Conservation (phyloP, 2,329 filamentous ascomycete genomes). For the Beauveria asiatica region DNA sequence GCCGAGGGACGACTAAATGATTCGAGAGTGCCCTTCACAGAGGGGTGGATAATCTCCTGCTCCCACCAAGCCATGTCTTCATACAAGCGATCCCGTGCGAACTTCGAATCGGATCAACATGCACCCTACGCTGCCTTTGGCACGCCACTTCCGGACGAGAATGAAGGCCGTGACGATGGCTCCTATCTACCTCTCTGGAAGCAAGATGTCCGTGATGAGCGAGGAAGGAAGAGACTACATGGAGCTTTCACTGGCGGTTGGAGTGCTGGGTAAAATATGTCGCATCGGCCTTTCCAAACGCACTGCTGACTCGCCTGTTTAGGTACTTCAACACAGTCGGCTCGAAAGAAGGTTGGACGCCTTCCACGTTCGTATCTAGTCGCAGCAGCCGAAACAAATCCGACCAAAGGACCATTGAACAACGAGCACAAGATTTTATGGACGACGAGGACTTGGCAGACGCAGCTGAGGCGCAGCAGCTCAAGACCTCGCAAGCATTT, state of each 20-base stretch:
- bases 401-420: conserved; percentile 35
- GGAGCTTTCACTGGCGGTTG: conserved; percentile 95
- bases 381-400: conserved; percentile 69
- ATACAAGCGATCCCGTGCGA: conserved; percentile 68
- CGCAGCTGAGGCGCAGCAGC: conserved; percentile 64
- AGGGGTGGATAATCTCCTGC: neutral
- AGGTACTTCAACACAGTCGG: conserved; percentile 98
- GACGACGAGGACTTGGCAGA: conserved; percentile 92
- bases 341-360: conserved; percentile 96
- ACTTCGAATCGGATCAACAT: conserved; percentile 68
- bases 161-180: conserved; percentile 75
- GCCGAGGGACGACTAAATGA: neutral
- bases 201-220: conserved; percentile 91
- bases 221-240: conserved; percentile 81
- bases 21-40: neutral
- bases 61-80: conserved; percentile 39
- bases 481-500: conserved; percentile 68
- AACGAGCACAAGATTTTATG: conserved; percentile 86
- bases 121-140: conserved; percentile 74
- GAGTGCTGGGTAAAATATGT: conserved; percentile 71
- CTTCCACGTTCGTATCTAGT: conserved; percentile 85
- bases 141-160: conserved; percentile 75
- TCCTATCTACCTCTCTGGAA: conserved; percentile 96
- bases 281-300: neutral
- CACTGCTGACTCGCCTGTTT: neutral